Conservation (phyloP, 1,284 basidiomycete genomes). For the Moesziomyces globuligerus region DNA sequence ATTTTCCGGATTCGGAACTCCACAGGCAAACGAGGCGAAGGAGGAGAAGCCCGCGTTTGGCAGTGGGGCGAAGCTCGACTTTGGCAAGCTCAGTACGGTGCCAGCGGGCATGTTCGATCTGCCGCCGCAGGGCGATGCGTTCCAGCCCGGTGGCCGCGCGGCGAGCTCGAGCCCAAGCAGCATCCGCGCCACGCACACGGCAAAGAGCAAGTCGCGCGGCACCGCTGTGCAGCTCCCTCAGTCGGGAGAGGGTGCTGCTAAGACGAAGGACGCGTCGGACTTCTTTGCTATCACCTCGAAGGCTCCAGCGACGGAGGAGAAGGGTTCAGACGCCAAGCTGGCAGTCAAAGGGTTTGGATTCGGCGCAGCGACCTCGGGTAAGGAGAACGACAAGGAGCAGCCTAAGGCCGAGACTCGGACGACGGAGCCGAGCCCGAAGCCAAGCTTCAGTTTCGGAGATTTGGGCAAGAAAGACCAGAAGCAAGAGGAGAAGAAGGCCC, state of each 20-base stretch:
- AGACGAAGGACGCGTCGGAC: slow-evolving; percentile 23
- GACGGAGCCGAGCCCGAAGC: slow-evolving; percentile 3
- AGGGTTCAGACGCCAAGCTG: neutral
- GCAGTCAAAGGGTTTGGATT: slow-evolving; percentile 32
- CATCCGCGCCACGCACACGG: slow-evolving; percentile 11
- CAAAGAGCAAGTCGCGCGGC: slow-evolving; percentile 28
- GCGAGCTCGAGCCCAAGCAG: slow-evolving; percentile 31
- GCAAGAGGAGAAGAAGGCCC: neutral
- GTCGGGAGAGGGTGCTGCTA: neutral
- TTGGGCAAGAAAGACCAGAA: slow-evolving; percentile 9
- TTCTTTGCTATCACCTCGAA: slow-evolving; percentile 30
- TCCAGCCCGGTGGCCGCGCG: slow-evolving; percentile 40
- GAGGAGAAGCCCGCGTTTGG: slow-evolving; percentile 20
- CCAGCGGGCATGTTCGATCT: slow-evolving; percentile 41
- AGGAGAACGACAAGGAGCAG: slow-evolving; percentile 8
- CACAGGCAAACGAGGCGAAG: slow-evolving; percentile 1
- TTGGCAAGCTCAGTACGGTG: slow-evolving; percentile 31
- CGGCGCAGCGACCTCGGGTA: slow-evolving; percentile 4
- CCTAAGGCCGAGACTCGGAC: slow-evolving; percentile 3
- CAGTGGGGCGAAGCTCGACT: slow-evolving; percentile 13
- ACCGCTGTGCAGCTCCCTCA: slow-evolving; percentile 22
- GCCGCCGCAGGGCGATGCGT: slow-evolving; percentile 24
- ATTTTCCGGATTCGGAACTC: slow-evolving; percentile 8
- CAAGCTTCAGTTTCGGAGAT: slow-evolving; percentile 25
- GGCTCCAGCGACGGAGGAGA: slow-evolving; percentile 17